Base-by-base conservation (phyloP, 164 flowering plant species). In the Vitis riparia region DNA sequence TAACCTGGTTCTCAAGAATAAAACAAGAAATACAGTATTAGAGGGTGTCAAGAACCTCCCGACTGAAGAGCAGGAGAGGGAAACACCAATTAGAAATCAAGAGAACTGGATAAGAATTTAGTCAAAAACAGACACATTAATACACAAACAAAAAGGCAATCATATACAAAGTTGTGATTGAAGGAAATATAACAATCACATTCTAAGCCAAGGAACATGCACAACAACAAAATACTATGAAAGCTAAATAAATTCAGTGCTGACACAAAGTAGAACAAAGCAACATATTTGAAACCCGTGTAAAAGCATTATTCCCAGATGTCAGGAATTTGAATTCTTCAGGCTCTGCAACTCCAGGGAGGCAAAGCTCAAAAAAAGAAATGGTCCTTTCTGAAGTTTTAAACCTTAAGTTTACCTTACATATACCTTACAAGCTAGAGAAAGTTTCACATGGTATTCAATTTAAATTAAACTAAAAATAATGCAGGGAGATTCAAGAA, bases 1-100 rank as follows among this genome's bases (percentile, higher is more conserved):
- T 74, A 68, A 82, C 89, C 99, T 92, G 89, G 62, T 62, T 57
- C 51, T 10, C 44, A 64, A 68, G 19, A 73, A 64, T 59, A 71
- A 73, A 63, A 49, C 29, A 53, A 32, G 13, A 66, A 58, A 8
- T 27, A 29, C 5, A 63, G 47, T 52, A 69, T 16, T 53, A 69
- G 37, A 9, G 55, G 27, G 9, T 57, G 27, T 12, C 37, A 63
- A 48, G 10, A 11, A 47, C 15, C 51, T 51, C 27, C 27, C 16
- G 37, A 55, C 27, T 67, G 52, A 2, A 32, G 2, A 51, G 14
- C 55, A 63, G 13, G 16, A 7, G 9, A 58, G 55, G 13, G 53
- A 19, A 15, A 64, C 49, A 16, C 14, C 9, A 11, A 59, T 51
- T 11, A 49, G 1, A 27, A 10, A 12, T 15, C 27, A 56, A 5